phyloP scores from a whole-genome alignment of 371 early-diverging fungal genomes.

The Apophysomyces variabilis region DNA sequence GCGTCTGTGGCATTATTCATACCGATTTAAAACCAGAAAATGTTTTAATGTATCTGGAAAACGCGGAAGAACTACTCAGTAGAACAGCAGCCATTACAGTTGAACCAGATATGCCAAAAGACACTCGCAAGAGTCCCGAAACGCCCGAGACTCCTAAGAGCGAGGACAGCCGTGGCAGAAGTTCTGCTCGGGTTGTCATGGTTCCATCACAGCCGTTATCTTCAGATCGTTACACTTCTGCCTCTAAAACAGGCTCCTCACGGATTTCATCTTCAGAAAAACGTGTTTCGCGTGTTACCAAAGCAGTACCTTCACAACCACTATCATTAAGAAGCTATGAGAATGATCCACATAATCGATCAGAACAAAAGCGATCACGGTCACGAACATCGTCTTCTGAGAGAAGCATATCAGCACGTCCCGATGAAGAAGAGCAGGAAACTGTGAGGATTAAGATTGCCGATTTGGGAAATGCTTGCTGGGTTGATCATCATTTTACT shows the following conservation, averaged over 20 bases:
- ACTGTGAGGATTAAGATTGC: constrained; percentile 89
- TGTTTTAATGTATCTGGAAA: constrained; percentile 88
- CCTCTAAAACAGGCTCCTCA: background rate
- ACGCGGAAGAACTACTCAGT: constrained; percentile 73
- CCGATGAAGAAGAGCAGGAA: constrained; percentile 15
- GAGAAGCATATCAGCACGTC: constrained; percentile 16
- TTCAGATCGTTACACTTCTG: constrained; percentile 12
- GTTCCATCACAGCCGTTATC: constrained; percentile 45
- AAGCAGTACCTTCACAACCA: constrained; percentile 5
- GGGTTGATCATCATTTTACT: constrained; percentile 93
- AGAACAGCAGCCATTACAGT: constrained; percentile 11
- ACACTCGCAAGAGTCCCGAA: background rate
- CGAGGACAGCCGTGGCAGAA: constrained; percentile 37
- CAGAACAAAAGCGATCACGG: background rate
- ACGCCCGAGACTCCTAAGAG: constrained; percentile 6
- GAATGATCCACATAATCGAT: background rate
- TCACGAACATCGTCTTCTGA: background rate
- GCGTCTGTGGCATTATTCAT: constrained; percentile 95
- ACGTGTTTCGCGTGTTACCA: background rate
- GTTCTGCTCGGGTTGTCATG: constrained; percentile 37
- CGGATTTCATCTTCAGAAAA: background rate
- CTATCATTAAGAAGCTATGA: constrained; percentile 4
- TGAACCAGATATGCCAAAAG: background rate
- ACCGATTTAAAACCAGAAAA: constrained; percentile 99
- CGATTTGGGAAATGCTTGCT: constrained; percentile 98